These are phyloP conservation scores for Cocos nucifera DNA, from an alignment of 176 grass and related monocot species.

Conservation along the genomic window DNA sequence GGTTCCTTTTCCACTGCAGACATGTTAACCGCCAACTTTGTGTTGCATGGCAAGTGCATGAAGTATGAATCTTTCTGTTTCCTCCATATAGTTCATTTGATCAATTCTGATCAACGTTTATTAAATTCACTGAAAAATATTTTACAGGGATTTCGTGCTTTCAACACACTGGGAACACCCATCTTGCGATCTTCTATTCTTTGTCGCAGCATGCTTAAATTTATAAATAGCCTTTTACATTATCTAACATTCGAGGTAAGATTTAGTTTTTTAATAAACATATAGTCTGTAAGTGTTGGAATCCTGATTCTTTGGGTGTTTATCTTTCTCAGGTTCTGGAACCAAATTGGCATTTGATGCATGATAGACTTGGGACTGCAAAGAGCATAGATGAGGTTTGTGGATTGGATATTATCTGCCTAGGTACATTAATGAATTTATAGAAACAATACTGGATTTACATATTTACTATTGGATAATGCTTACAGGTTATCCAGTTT, in stretches of 20 bases:
- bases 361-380: conserved; percentile 65
- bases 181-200: conserved; percentile 86
- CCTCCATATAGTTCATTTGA: conserved; percentile 3
- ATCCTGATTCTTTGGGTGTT: conserved; percentile 2
- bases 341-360: conserved; percentile 98
- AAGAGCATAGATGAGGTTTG: conserved; percentile 94
- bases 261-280: conserved; percentile 10
- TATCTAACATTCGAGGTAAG: conserved; percentile 97
- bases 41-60: conserved; percentile 91
- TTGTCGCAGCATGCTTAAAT: conserved; percentile 93
- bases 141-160: conserved; percentile 56
- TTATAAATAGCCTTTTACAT: conserved; percentile 95
- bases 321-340: conserved; percentile 63
- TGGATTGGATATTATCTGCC: background rate
- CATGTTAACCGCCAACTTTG: conserved; percentile 86
- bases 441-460: background rate
- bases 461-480: conserved; percentile 15
- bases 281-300: conserved; percentile 14
- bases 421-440: background rate
- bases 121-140: background rate
- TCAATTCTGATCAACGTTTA: background rate
- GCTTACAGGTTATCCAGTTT: conserved; percentile 84
- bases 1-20: conserved; percentile 93
- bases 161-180: conserved; percentile 71
- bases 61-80: conserved; percentile 38